phyloP scores from a whole-genome alignment of 225 moss, liverwort and hornwort species.

The Ulota crispa region DNA sequence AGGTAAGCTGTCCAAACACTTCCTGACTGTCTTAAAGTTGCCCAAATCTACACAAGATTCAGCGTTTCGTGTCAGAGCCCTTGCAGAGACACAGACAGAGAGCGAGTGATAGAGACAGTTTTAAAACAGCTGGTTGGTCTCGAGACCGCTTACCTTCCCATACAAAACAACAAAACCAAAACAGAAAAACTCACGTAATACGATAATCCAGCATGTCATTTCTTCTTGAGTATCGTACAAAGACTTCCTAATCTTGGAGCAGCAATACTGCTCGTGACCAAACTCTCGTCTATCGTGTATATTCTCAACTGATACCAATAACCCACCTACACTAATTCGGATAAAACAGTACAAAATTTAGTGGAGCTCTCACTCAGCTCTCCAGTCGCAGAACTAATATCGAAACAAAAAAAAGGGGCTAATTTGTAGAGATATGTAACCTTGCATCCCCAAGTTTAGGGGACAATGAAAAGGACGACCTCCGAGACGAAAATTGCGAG shows the following conservation, averaged over 20 bases:
- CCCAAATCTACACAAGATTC: background rate
- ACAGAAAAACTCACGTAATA: background rate
- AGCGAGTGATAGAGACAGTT: background rate
- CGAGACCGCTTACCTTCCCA: background rate
- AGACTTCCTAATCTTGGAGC: constrained; percentile 16
- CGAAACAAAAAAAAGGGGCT: background rate
- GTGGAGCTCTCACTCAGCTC: background rate
- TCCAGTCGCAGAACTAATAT: background rate
- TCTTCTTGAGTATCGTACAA: constrained; percentile 30
- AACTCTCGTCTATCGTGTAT: background rate
- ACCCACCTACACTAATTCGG: background rate
- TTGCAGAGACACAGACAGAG: too few species aligned
- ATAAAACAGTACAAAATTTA: constrained; percentile 32
- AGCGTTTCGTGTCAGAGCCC: too few species aligned
- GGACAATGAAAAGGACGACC: background rate
- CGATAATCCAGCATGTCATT: constrained; percentile 1
- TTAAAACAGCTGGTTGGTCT: background rate
- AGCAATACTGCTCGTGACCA: constrained; percentile 15
- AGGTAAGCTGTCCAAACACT: background rate
- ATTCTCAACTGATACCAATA: constrained; percentile 1
- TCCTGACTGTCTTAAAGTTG: background rate
- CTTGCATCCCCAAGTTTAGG: constrained; percentile 32
- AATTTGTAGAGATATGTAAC: constrained; percentile 21
- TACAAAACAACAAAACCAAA: background rate
- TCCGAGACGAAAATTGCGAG: constrained; percentile 5